Evolutionary conservation across 306 rosid genomes (phyloP).

Genomic region (Corylus heterophylla): DNA sequence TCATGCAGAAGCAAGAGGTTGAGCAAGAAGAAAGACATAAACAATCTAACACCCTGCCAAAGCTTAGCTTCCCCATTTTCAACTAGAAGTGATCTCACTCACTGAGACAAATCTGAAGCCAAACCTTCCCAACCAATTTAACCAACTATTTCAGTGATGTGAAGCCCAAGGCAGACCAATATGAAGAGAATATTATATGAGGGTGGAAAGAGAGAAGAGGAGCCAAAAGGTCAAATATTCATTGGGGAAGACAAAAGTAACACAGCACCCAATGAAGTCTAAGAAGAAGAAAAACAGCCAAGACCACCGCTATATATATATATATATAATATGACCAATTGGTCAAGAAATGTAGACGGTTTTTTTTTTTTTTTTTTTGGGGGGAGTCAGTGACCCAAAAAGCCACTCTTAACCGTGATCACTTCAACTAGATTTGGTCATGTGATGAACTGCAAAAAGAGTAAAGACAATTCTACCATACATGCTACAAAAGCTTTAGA

Average conservation of each 20-base stretch:
- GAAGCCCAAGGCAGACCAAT: constrained; percentile 27
- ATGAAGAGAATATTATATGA: constrained; percentile 31
- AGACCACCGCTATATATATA: neutral
- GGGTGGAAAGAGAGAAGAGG: constrained; percentile 19
- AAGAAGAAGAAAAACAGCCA: constrained; percentile 35
- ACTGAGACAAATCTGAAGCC: constrained; percentile 28
- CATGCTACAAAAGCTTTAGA: constrained; percentile 5
- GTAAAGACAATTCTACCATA: constrained; percentile 6
- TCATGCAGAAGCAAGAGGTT: constrained; percentile 69
- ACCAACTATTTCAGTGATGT: constrained; percentile 27
- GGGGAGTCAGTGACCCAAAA: constrained; percentile 18
- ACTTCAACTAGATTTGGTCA: constrained; percentile 44
- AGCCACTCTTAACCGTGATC: neutral
- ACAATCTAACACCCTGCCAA: constrained; percentile 58
- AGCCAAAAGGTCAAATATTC: constrained; percentile 45
- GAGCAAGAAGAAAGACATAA: constrained; percentile 59
- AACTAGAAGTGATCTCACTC: constrained; percentile 13
- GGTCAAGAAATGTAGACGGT: constrained; percentile 9
- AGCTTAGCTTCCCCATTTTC: constrained; percentile 73
- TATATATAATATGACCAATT: neutral
- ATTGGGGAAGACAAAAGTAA: constrained; percentile 57
- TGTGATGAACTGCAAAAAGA: constrained; percentile 45
- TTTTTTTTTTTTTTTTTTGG: too few relatives aligned
- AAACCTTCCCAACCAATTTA: constrained; percentile 17
- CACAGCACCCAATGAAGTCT: constrained; percentile 47